These are phyloP conservation scores for Cokeromyces recurvatus DNA, from an alignment of 371 early-diverging fungal species.

Conservation along the genomic window DNA sequence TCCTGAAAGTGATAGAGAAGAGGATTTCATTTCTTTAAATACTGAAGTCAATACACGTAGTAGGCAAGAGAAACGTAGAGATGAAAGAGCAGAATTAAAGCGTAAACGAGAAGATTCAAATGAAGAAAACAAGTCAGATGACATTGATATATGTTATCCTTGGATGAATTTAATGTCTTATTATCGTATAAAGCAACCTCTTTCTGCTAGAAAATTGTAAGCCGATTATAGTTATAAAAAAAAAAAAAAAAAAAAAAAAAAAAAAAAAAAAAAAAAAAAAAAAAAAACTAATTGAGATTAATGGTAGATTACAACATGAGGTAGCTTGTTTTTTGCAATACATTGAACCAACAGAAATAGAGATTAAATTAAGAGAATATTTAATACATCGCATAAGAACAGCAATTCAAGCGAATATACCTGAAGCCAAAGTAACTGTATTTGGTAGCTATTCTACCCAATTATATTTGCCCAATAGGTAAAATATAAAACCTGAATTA, in stretches of 20 bases:
- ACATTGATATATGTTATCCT: slow-evolving; percentile 11
- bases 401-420: slow-evolving; percentile 38
- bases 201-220: slow-evolving; percentile 12
- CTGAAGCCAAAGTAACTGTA: slow-evolving; percentile 46
- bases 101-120: background rate
- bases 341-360: slow-evolving; percentile 75
- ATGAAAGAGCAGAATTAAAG: slow-evolving; percentile 5
- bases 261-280: too few species aligned
- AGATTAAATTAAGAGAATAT: slow-evolving; percentile 68
- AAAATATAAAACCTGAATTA: background rate
- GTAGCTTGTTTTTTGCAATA: slow-evolving; percentile 40
- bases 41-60: slow-evolving; percentile 10
- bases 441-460: slow-evolving; percentile 88
- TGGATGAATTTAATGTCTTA: slow-evolving; percentile 17
- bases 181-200: background rate
- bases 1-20: slow-evolving; percentile 12
- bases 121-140: background rate
- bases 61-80: slow-evolving; percentile 16
- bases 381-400: slow-evolving; percentile 59
- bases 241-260: too few species aligned
- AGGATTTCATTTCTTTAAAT: slow-evolving; percentile 23
- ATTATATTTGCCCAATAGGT: slow-evolving; percentile 63
- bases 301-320: slow-evolving; percentile 23
- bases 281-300: background rate
- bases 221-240: background rate